phyloP scores from a whole-genome alignment of 202 grass and related monocot genomes.

The Zoysia matrella region DNA sequence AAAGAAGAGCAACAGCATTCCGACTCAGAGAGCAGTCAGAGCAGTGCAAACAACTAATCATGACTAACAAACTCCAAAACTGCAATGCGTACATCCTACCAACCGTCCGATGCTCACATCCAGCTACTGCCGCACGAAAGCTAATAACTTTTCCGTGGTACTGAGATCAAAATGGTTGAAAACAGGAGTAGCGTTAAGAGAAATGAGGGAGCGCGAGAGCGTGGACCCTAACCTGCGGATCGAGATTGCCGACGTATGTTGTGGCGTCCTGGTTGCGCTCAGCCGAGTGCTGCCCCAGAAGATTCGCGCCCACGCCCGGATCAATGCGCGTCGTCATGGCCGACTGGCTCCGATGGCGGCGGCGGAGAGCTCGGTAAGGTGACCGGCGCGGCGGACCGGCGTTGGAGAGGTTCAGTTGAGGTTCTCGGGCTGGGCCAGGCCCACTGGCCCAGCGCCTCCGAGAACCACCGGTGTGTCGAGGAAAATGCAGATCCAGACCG shows the following conservation, averaged over 20 bases:
- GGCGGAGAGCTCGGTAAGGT: neutral
- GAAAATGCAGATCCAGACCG: no score
- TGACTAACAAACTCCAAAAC: neutral
- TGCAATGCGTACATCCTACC: neutral
- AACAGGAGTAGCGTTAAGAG: neutral
- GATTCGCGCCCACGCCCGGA: slow-evolving; percentile 90
- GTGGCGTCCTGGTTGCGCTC: no score
- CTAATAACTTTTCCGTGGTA: neutral
- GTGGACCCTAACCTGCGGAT: slow-evolving; percentile 64
- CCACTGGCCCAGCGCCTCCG: no score
- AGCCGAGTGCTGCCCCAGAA: no score
- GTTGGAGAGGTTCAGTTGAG: neutral
- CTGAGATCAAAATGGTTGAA: slow-evolving; percentile 1
- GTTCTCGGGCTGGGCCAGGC: neutral
- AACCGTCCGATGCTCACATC: neutral
- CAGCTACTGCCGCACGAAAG: neutral
- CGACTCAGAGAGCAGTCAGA: neutral
- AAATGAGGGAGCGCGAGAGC: neutral
- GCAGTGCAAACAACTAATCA: neutral
- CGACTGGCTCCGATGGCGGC: slow-evolving; percentile 6
- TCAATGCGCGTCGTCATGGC: slow-evolving; percentile 96
- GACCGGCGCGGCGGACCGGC: neutral
- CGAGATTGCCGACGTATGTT: no score
- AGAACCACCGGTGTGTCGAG: no score
- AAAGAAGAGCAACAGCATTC: neutral